phyloP scores from a whole-genome alignment of 164 flowering plant species.

The Berberis thunbergii region DNA sequence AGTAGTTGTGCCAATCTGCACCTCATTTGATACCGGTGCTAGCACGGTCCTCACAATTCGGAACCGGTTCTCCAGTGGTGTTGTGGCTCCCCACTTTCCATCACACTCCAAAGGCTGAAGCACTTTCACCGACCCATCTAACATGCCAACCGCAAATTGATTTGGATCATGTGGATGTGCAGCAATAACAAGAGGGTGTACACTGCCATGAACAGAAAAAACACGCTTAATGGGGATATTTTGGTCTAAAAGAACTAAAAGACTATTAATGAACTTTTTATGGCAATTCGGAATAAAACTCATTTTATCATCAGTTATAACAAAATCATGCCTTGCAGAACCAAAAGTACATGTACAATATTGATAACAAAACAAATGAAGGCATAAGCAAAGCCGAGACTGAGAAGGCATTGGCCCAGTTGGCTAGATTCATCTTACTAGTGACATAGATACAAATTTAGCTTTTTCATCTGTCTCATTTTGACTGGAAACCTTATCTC shows the following conservation, averaged over 20 bases:
- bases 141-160: constrained; percentile 81
- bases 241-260: neutral
- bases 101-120: constrained; percentile 77
- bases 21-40: constrained; percentile 56
- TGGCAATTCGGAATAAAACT: too few relatives aligned
- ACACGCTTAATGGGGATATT: too few relatives aligned
- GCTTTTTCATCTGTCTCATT: too few relatives aligned
- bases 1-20: constrained; percentile 16
- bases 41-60: constrained; percentile 42
- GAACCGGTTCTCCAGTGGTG: constrained; percentile 49
- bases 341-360: too few relatives aligned
- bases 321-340: too few relatives aligned
- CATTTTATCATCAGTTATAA: too few relatives aligned
- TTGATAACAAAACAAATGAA: too few relatives aligned
- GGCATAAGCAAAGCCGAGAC: too few relatives aligned
- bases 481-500: too few relatives aligned
- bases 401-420: too few relatives aligned
- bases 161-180: constrained; percentile 75
- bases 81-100: constrained; percentile 62
- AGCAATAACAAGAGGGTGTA: constrained; percentile 59
- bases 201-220: constrained; percentile 25
- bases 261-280: neutral
- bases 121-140: constrained; percentile 71
- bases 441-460: too few relatives aligned
- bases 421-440: too few relatives aligned